Evolutionary conservation across 23 red algal species (phyloP), one percentile per base, ranked within the genome.

Genomic region (Agarophyton chilense): DNA sequence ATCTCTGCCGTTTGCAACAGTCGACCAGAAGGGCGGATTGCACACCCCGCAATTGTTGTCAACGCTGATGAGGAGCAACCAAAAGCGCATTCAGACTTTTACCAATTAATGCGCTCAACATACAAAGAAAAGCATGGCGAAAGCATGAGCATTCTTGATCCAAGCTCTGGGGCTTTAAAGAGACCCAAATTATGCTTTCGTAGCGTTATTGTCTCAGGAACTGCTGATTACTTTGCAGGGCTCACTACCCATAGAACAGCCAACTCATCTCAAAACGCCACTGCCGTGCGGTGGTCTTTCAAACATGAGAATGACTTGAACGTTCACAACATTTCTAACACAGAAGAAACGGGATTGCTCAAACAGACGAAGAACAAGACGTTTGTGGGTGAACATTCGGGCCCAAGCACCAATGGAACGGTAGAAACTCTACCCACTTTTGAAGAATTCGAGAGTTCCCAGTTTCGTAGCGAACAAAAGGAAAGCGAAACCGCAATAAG

Each of bases 11-110:
- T 87, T 47, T 87, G 82, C 53, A 58, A 36, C 51, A 58, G 50
- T 73, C 33, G 52, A 73, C 82, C 82, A 52, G 82, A 87, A 65
- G 64, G 64, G 12, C 61, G 64, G 4, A 87, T 87, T 87, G 82
- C 66, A 14, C 61, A 75, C 28, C 82, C 82, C 7, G 82, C 44
- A 0, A 58, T 87, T 41, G 40, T 87, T 57, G 47, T 87, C 7
- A 87, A 87, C 49, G 54, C 49, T 3, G 46, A 72, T 12, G 26
- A 16, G 13, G 65, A 73, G 24, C 61, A 68, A 50, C 62, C 82
- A 41, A 51, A 73, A 38, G 82, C 50, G 10, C 44, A 75, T 43
- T 45, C 55, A 29, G 82, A 87, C 18, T 87, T 73, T 56, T 55
- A 72, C 29, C 36, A 52, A 6, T 18, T 72, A 19, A 25, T 72